phyloP scores from a whole-genome alignment of 805 yeast genomes.

The Hyphopichia homilentoma region DNA sequence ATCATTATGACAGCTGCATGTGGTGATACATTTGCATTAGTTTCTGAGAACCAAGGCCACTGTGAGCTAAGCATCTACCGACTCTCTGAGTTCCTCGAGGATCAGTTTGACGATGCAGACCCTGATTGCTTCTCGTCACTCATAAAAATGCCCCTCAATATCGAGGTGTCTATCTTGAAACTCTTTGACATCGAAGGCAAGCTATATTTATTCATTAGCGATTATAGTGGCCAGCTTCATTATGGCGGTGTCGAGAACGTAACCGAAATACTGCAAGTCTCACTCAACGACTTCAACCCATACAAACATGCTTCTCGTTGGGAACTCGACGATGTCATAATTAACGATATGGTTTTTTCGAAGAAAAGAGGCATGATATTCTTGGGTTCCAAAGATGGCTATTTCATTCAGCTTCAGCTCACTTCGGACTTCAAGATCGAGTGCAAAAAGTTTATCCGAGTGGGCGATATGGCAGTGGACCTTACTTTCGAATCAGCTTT shows the following conservation, averaged over 20 bases:
- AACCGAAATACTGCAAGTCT: too few relatives aligned
- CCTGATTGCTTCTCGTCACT: too few relatives aligned
- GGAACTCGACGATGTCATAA: background rate
- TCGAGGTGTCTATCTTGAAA: conserved; percentile 2
- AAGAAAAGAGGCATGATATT: conserved; percentile 7
- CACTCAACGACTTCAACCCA: conserved; percentile 4
- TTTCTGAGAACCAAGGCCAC: conserved; percentile 10
- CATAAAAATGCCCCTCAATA: too few relatives aligned
- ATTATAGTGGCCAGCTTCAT: conserved; percentile 16
- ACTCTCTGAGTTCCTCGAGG: too few relatives aligned
- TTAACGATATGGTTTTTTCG: conserved; percentile 9
- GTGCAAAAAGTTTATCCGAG: conserved; percentile 14
- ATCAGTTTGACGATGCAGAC: too few relatives aligned
- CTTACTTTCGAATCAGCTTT: too few relatives aligned
- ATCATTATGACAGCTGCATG: too few relatives aligned
- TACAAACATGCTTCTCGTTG: conserved; percentile 1
- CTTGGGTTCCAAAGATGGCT: conserved; percentile 34
- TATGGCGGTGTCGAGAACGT: too few relatives aligned
- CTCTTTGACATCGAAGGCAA: conserved; percentile 2
- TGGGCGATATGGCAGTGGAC: conserved; percentile 28
- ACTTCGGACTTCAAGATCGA: conserved; percentile 3
- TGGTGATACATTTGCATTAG: conserved; percentile 7
- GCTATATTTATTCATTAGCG: conserved; percentile 10
- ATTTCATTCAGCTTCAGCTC: conserved; percentile 14
- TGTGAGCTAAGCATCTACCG: too few relatives aligned